A percentile compares a stretch with the other conserved stretches of the same genome.
Conservation (phyloP, 768 basidiomycete species). For the Candolleomyces aberdarensis region DNA sequence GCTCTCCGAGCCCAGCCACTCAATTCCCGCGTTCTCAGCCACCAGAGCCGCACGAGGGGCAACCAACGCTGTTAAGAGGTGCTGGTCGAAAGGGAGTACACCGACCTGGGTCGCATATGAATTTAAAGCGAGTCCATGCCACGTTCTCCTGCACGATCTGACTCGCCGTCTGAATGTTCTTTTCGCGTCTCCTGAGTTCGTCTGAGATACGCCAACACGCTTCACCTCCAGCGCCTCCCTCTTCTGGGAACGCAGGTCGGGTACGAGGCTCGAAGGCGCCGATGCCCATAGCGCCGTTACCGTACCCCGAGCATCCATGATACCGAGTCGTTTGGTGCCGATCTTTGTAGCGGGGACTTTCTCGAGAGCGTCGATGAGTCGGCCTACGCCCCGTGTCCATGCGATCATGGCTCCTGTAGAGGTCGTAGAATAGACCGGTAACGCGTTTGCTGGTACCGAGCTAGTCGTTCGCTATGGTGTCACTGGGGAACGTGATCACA, state of each 20-base stretch:
- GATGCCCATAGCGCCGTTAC: conserved; percentile 57
- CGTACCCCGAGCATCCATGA: conserved; percentile 58
- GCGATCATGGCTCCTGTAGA: conserved; percentile 56
- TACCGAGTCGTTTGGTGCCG: conserved; percentile 45
- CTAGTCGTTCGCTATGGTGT: conserved; percentile 46
- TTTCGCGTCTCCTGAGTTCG: conserved; percentile 38
- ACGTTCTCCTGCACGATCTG: conserved; percentile 58
- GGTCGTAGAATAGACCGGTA: conserved; percentile 52
- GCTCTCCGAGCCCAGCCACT: conserved; percentile 51
- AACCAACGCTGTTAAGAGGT: conserved; percentile 50
- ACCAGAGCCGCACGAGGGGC: conserved; percentile 51
- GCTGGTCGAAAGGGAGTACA: conserved; percentile 55
- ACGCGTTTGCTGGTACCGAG: conserved; percentile 43
- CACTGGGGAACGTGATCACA: conserved; percentile 47
- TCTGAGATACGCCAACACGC: conserved; percentile 58
- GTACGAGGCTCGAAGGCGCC: conserved; percentile 58
- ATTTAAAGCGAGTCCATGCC: conserved; percentile 51
- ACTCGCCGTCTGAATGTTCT: conserved; percentile 46
- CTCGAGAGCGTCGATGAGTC: conserved; percentile 58
- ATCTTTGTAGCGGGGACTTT: conserved; percentile 38
- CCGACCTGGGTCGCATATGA: conserved; percentile 42
- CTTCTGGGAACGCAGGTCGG: conserved; percentile 56
- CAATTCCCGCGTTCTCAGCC: conserved; percentile 52
- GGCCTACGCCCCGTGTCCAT: conserved; percentile 59
- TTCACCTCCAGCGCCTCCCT: conserved; percentile 57